Evolutionary conservation across 495 filamentous ascomycete genomes (phyloP), one percentile per base, ranked within the genome.

Genomic region (Aspergillus sclerotioniger): DNA sequence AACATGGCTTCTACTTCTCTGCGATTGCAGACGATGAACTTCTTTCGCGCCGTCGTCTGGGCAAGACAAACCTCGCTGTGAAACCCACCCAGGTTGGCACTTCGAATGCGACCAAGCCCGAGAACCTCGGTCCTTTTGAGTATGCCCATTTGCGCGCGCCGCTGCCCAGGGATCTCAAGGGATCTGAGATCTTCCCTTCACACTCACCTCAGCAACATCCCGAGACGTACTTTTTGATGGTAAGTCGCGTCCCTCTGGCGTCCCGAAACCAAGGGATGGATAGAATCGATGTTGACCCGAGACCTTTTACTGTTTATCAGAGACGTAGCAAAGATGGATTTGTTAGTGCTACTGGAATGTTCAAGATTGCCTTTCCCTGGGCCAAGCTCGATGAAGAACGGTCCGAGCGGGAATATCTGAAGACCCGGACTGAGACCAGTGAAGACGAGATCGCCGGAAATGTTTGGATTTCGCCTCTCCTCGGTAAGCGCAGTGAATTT

Each of bases 291-390:
- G 28, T 50, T 50, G 16, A 50, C 25, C 17, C 16, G 13, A 12
- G 28, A 3, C 8, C 29, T 32, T 16, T 16, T 28, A 16, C n/a
- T 50, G 25, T 50, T 31, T 16, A 28, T 50, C 65, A 88, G 85
- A 86, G 95, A 70, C 90, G 94, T 57, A 96, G 91, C 76, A 87
- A 86, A 68, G 94, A 98, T 76, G 95, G 95, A 39, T 97, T 80
- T 67, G 85, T 98, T 39, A 96, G 91, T 64, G 92, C 94, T 6
- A 98, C 94, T 52, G 94, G 95, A 68, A 98, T 98, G 95, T 98
- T 98, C 81, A 98, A 98, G 76, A 95, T 95, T 55, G 90, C 93
- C 6, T 98, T 97, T 71, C 94, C 94, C 3, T 98, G 92, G 81
- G 91, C 94, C 13, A 87, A 88, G 57, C 74, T 82, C 31, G 83